These are phyloP conservation scores for Penicillium sp. DNA, from an alignment of 2,329 filamentous ascomycete species.

Conservation along the genomic window DNA sequence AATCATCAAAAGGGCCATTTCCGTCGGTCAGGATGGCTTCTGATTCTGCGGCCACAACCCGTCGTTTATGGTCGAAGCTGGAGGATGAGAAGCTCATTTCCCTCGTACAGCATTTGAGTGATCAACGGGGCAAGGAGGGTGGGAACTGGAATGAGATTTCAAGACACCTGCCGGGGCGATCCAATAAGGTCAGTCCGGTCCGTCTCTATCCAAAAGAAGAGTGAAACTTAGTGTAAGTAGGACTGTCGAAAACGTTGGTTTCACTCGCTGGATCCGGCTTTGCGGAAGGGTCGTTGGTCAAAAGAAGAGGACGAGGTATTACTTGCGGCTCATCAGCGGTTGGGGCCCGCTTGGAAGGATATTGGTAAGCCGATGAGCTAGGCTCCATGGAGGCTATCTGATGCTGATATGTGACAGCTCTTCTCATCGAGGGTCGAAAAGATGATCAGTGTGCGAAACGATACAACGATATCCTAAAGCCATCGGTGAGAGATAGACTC, in stretches of 20 bases:
- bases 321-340: not conserved
- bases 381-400: not conserved
- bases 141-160: constrained; percentile 1
- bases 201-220: not conserved
- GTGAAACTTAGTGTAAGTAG: not conserved
- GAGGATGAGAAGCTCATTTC: not conserved
- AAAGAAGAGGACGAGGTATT: constrained; percentile 1
- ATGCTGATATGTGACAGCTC: not conserved
- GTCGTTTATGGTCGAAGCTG: not conserved
- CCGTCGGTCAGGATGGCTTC: not conserved
- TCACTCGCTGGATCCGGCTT: not conserved
- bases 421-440: constrained; percentile 1
- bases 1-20: not conserved
- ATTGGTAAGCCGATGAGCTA: not conserved
- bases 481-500: not conserved
- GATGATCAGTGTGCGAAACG: constrained; percentile 4
- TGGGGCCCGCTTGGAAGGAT: constrained; percentile 1
- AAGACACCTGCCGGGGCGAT: not conserved
- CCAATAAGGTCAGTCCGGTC: not conserved
- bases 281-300: not conserved
- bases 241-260: constrained; percentile 2
- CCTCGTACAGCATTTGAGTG: not conserved
- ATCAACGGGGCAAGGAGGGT: not conserved
- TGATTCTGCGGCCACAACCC: not conserved
- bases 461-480: constrained; percentile 4